Percentiles rank a stretch among this genome's conserved stretches.
These are phyloP conservation scores for Pseudogymnoascus sp. DNA, from an alignment of 2,329 filamentous ascomycete species.

Conservation along the genomic window DNA sequence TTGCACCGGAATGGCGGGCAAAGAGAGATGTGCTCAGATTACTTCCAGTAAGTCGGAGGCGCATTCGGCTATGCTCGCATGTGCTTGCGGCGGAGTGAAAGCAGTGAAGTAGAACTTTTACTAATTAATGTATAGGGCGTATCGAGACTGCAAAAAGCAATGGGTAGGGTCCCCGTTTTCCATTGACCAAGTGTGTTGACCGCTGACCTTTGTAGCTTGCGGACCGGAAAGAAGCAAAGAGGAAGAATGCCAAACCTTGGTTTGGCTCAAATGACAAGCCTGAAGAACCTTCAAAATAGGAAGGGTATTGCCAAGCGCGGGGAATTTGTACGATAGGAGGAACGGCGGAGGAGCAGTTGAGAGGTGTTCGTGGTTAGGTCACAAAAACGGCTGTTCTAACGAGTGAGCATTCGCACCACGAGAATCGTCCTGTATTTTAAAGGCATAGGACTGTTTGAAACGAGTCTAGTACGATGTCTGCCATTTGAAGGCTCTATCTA, in stretches of 20 bases:
- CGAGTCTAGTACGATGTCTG: too few species aligned
- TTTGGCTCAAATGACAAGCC: conserved; percentile 14
- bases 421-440: too few species aligned
- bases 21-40: conserved; percentile 83
- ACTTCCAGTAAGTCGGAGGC: conserved; percentile 73
- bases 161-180: conserved; percentile 59
- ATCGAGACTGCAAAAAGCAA: conserved; percentile 88
- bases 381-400: too few species aligned
- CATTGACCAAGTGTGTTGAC: not conserved
- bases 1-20: conserved; percentile 84
- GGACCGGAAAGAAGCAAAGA: conserved; percentile 40
- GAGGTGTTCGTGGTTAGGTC: too few species aligned
- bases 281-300: not conserved
- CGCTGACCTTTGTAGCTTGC: conserved; percentile 30
- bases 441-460: too few species aligned
- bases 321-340: not conserved
- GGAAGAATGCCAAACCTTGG: conserved; percentile 28
- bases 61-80: not conserved
- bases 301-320: not conserved
- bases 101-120: conserved; percentile 1
- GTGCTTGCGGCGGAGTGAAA: conserved; percentile 15
- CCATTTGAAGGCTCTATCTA: too few species aligned
- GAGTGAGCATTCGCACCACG: too few species aligned
- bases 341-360: too few species aligned
- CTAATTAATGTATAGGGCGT: conserved; percentile 54